phyloP scores from a whole-genome alignment of 306 rosid species.

The Corylus heterophylla region DNA sequence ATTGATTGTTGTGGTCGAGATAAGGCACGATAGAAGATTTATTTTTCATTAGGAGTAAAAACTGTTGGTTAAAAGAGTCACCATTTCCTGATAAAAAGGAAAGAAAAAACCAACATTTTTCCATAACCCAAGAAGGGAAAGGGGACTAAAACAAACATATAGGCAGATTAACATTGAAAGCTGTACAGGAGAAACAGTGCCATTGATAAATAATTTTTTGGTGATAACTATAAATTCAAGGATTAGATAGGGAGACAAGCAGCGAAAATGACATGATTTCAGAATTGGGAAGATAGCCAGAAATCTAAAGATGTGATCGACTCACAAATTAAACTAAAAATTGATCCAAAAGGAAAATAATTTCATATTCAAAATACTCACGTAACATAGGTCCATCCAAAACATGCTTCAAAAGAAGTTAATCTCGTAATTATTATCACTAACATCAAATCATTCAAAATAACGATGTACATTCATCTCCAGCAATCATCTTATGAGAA shows the following conservation, averaged over 20 bases:
- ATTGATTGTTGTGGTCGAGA: background rate
- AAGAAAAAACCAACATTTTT: background rate
- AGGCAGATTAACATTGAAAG: background rate
- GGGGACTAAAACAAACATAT: background rate
- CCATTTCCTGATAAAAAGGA: background rate
- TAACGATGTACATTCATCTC: background rate
- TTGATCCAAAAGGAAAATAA: background rate
- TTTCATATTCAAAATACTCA: background rate
- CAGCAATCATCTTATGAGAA: background rate
- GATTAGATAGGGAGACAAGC: background rate
- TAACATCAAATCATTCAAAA: background rate
- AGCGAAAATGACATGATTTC: background rate
- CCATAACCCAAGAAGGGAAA: background rate
- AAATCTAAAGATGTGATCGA: background rate
- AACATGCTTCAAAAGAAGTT: background rate
- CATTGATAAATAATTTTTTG: background rate
- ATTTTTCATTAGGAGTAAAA: background rate
- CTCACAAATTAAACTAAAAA: background rate
- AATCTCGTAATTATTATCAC: background rate
- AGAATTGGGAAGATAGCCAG: background rate
- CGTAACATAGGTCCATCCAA: background rate
- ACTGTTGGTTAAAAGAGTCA: background rate
- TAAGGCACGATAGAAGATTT: background rate
- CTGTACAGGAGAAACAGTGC: background rate
- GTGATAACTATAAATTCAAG: background rate